These are phyloP conservation scores for Fallopia convolvulus DNA, from an alignment of 148 eudicot species.

Conservation along the genomic window DNA sequence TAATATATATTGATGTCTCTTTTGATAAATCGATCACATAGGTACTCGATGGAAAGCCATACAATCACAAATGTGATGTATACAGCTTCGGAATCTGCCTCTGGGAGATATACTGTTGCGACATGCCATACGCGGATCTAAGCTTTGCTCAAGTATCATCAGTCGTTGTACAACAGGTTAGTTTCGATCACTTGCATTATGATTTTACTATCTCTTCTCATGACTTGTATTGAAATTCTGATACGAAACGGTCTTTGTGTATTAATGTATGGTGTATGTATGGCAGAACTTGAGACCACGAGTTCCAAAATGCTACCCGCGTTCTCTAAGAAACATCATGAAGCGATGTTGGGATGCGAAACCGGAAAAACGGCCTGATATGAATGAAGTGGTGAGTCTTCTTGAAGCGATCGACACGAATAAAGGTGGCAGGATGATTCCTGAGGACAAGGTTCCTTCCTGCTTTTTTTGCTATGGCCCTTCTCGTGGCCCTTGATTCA, in stretches of 20 bases:
- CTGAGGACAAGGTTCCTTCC: constrained; percentile 4
- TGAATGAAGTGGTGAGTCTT: constrained; percentile 14
- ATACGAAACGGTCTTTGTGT: no score
- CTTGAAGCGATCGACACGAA: constrained; percentile 13
- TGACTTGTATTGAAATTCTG: no score
- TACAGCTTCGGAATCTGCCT: no score
- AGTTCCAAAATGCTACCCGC: constrained; percentile 15
- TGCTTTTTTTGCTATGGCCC: constrained; percentile 6
- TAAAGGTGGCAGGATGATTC: constrained; percentile 18
- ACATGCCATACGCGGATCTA: no score
- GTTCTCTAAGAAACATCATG: constrained; percentile 13
- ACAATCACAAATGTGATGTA: no score
- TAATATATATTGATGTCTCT: no score
- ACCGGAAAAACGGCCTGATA: not conserved
- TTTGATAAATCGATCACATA: no score
- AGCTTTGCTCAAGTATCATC: constrained; percentile 21
- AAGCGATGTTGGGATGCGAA: constrained; percentile 12
- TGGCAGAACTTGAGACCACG: constrained; percentile 12
- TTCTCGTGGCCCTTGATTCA: not conserved
- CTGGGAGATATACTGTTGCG: no score
- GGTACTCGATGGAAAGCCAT: no score
- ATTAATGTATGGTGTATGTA: not conserved
- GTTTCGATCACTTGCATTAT: no score
- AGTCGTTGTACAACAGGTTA: constrained; percentile 76
- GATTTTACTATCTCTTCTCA: no score